phyloP scores from a whole-genome alignment of 257 asterid genomes.

The Petunia secreta region DNA sequence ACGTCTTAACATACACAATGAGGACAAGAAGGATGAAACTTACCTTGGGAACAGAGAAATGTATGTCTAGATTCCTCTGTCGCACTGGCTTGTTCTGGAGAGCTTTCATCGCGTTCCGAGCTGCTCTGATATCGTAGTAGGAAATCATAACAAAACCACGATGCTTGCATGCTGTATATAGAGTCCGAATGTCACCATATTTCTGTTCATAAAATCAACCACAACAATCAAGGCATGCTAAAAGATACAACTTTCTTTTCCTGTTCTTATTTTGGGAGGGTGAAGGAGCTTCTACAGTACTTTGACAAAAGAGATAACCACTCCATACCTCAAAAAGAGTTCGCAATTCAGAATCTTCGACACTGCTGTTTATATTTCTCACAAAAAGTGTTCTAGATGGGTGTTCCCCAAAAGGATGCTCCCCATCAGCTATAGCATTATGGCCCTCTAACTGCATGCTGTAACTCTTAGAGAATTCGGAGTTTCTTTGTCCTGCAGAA shows the following conservation, averaged over 20 bases:
- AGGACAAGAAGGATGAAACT: slow-evolving; percentile 15
- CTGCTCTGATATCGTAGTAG: slow-evolving; percentile 89
- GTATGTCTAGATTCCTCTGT: slow-evolving; percentile 83
- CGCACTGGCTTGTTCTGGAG: slow-evolving; percentile 78
- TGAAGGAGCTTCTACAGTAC: not conserved
- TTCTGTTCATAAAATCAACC: slow-evolving; percentile 59
- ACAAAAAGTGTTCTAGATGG: slow-evolving; percentile 94
- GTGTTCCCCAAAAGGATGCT: slow-evolving; percentile 69
- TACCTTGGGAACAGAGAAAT: slow-evolving; percentile 95
- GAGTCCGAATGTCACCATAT: slow-evolving; percentile 82
- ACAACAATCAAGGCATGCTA: slow-evolving; percentile 31
- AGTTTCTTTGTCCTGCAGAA: slow-evolving; percentile 45
- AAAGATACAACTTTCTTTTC: not conserved
- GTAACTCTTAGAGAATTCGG: slow-evolving; percentile 51
- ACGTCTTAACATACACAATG: no score
- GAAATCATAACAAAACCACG: slow-evolving; percentile 91
- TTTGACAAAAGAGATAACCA: slow-evolving; percentile 11
- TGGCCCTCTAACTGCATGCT: slow-evolving; percentile 47
- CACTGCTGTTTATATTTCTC: slow-evolving; percentile 83
- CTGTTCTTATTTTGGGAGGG: no score
- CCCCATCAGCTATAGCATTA: slow-evolving; percentile 51
- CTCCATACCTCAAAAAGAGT: slow-evolving; percentile 78
- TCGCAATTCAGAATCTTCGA: slow-evolving; percentile 83
- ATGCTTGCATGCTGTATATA: slow-evolving; percentile 90
- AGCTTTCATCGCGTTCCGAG: slow-evolving; percentile 87